Conservation (phyloP, 768 basidiomycete genomes). For the Leccinellum albellum region DNA sequence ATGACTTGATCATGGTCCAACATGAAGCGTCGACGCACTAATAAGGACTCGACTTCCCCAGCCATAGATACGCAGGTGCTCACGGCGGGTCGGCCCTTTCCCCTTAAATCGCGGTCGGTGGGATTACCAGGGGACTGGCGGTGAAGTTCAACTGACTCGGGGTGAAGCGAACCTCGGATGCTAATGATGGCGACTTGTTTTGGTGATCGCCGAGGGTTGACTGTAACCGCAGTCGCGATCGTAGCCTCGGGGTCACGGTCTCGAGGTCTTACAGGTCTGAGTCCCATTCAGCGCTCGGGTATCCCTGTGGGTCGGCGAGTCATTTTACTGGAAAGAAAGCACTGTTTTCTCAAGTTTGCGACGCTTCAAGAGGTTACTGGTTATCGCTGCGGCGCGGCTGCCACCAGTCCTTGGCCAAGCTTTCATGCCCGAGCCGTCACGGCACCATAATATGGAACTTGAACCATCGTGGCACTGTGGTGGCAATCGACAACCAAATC, state of each 20-base stretch:
- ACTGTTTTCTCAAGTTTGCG: background rate
- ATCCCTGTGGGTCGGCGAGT: background rate
- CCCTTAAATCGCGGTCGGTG: background rate
- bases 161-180: background rate
- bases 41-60: too few relatives aligned
- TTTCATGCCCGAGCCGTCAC: too few relatives aligned
- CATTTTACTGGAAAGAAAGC: background rate
- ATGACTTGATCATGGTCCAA: too few relatives aligned
- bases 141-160: too few relatives aligned
- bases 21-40: too few relatives aligned
- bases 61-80: background rate
- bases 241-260: too few relatives aligned
- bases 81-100: background rate
- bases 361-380: too few relatives aligned
- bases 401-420: background rate
- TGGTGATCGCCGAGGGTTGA: background rate
- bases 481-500: too few relatives aligned
- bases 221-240: background rate
- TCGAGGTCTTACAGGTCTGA: too few relatives aligned
- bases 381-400: too few relatives aligned
- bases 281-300: background rate
- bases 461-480: too few relatives aligned
- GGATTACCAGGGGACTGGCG: background rate
- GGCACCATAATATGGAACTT: too few relatives aligned
- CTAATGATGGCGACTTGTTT: background rate